These are phyloP conservation scores for Aspergillus indologenus DNA, from an alignment of 495 filamentous ascomycete genomes.

Conservation along the genomic window DNA sequence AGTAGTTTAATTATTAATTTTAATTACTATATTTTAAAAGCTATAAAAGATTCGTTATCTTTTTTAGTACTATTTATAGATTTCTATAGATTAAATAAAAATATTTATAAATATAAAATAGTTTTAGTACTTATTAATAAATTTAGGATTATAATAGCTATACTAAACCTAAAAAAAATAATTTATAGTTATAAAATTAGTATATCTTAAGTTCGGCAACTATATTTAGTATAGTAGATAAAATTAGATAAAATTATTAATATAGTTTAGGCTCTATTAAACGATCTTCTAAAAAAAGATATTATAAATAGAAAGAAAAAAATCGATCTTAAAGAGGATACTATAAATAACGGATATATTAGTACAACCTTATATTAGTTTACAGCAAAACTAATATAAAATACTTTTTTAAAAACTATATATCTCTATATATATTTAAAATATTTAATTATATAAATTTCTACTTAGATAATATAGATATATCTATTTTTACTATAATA, in stretches of 20 bases:
- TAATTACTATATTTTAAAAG: background rate
- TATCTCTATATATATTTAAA: slow-evolving; percentile 22
- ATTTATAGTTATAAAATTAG: no score
- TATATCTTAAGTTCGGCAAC: slow-evolving; percentile 17
- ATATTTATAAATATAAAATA: slow-evolving; percentile 27
- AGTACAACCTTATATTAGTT: slow-evolving; percentile 1
- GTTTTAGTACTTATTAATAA: slow-evolving; percentile 28
- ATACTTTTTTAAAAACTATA: slow-evolving; percentile 17
- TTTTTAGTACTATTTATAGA: slow-evolving; percentile 27
- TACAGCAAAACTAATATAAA: background rate
- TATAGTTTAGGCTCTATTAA: slow-evolving; percentile 12
- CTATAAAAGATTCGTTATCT: slow-evolving; percentile 11
- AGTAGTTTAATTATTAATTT: slow-evolving; percentile 16
- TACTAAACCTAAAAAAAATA: no score
- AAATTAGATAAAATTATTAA: slow-evolving; percentile 16
- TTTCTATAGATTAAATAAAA: slow-evolving; percentile 24
- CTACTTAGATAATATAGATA: slow-evolving; percentile 19
- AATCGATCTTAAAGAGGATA: no score
- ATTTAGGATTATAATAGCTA: no score
- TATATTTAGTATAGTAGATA: slow-evolving; percentile 37
- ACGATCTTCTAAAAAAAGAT: slow-evolving; percentile 25
- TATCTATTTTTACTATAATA: slow-evolving; percentile 18
- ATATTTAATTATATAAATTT: slow-evolving; percentile 12
- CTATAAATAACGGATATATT: slow-evolving; percentile 23
- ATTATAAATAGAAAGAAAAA: slow-evolving; percentile 7